Percentiles rank a stretch among this genome's conserved stretches.
Conservation (phyloP, 108 stramenopile species). For the Skeletonema marinoi region DNA sequence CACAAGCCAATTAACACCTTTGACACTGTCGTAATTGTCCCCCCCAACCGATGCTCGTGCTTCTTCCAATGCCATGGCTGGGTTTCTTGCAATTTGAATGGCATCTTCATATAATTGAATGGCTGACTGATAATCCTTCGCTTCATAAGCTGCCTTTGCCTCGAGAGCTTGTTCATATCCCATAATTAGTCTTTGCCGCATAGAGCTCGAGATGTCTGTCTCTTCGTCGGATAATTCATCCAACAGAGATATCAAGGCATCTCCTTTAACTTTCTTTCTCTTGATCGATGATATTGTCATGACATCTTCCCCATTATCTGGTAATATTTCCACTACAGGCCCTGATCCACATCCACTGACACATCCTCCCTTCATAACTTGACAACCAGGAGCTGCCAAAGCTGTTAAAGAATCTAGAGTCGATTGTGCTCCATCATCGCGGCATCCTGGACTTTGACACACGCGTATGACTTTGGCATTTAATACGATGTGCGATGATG, state of each 20-base stretch:
- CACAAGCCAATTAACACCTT: conserved; percentile 40
- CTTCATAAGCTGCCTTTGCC: conserved; percentile 19
- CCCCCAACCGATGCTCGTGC: conserved; percentile 7
- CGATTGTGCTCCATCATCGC: conserved; percentile 32
- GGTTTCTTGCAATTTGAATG: conserved; percentile 39
- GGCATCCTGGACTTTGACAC: conserved; percentile 35
- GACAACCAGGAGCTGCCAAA: conserved; percentile 38
- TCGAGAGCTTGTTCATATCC: conserved; percentile 36
- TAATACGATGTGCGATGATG: neutral
- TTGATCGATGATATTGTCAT: conserved; percentile 13
- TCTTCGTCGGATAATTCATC: conserved; percentile 10
- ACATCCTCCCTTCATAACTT: conserved; percentile 46
- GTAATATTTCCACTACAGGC: conserved; percentile 45
- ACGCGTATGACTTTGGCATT: conserved; percentile 22
- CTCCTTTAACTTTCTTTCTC: conserved; percentile 27
- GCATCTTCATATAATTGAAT: conserved; percentile 42
- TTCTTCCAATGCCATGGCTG: conserved; percentile 45
- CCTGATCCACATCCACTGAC: conserved; percentile 55
- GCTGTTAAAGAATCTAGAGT: conserved; percentile 41
- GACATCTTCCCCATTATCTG: conserved; percentile 15
- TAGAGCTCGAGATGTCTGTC: conserved; percentile 1
- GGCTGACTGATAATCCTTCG: conserved; percentile 31
- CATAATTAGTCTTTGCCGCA: conserved; percentile 21
- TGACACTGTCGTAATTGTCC: neutral
- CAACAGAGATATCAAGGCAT: conserved; percentile 34